These are phyloP conservation scores for Amanita phalloides DNA, from an alignment of 768 basidiomycete genomes.

Conservation along the genomic window DNA sequence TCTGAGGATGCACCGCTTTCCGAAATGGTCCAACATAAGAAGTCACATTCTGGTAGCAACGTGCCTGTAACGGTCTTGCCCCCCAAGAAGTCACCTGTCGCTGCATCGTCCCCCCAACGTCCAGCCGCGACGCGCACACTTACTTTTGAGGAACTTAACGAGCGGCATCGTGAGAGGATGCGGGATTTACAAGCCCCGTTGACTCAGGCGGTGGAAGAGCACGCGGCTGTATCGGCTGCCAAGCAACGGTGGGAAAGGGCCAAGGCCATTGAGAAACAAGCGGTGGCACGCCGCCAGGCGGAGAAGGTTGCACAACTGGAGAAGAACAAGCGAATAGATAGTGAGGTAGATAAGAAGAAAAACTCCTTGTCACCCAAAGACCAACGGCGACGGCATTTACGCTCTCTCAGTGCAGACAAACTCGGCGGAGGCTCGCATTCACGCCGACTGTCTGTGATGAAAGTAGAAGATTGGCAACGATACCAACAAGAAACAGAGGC, in stretches of 20 bases:
- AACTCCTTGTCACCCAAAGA: conserved; percentile 24
- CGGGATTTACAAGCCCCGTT: conserved; percentile 74
- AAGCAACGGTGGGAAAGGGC: conserved; percentile 77
- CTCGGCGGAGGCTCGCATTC: conserved; percentile 44
- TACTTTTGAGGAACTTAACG: conserved; percentile 82
- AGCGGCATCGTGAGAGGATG: conserved; percentile 80
- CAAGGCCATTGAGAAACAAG: conserved; percentile 63
- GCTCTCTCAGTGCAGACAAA: conserved; percentile 53
- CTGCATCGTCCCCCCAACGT: conserved; percentile 38
- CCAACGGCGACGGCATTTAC: conserved; percentile 28
- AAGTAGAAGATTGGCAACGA: conserved; percentile 81
- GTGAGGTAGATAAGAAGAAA: conserved; percentile 23
- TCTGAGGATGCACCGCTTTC: conserved; percentile 41
- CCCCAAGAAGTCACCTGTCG: conserved; percentile 29
- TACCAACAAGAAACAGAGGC: conserved; percentile 45
- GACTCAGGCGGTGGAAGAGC: conserved; percentile 70
- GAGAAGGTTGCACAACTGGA: conserved; percentile 54
- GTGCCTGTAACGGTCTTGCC: conserved; percentile 37
- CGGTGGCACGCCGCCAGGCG: conserved; percentile 59
- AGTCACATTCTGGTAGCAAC: conserved; percentile 11
- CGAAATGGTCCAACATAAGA: conserved; percentile 14
- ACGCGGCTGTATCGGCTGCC: conserved; percentile 66
- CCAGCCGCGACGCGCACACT: conserved; percentile 43
- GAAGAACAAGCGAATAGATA: conserved; percentile 36
- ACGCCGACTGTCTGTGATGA: conserved; percentile 61